Base-by-base conservation (phyloP, 148 eudicot species). In the Silene latifolia region DNA sequence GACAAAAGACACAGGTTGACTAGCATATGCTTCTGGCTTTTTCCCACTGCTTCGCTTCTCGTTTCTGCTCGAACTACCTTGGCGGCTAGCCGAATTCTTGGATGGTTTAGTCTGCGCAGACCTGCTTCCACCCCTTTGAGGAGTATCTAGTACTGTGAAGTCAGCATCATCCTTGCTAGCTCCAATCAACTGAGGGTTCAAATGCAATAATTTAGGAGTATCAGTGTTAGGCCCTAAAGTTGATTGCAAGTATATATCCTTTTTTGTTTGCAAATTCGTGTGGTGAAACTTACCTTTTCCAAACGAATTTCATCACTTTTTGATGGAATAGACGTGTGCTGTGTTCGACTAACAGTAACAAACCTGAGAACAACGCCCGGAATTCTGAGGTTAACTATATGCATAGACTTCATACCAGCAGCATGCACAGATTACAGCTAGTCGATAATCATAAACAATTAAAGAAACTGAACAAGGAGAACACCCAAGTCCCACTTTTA, bases 291-390 rank as follows among this genome's bases (percentile, higher is more conserved):
- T 85, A 92, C 99, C 99, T 96, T 92, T 76, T 88, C 86, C 57
- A 96, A 79, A 67, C 91, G 94, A 78, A 86, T 79, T 87, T 80
- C 88, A 81, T 90, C 98, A 82, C 81, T 85, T 20, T 94, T 79
- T 59, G 94, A 92, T 72, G 99, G 99, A 90, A 92, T 88, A 73
- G 81, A 73, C 46, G 99, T 96, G 83, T 92, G 90, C 23, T 85
- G 87, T 67, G 99, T 92, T 77, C 88, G 84, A 11, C 79, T 83
- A 39, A 96, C 98, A 19, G 87, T 90, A 56, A 96, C 99, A 83
- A 96, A 88, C 78, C 98, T 96, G 90, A n/a, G 59, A 72, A 78
- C 58, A 53, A 62, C 35, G 10, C 27, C 54, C 12, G 32, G 53
- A 35, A 51, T 13, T 9, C 14, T 15, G 4, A 32, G 3, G 18